Evolutionary conservation across 2,329 filamentous ascomycete species (phyloP).

Genomic region (Aspergillus tanneri): DNA sequence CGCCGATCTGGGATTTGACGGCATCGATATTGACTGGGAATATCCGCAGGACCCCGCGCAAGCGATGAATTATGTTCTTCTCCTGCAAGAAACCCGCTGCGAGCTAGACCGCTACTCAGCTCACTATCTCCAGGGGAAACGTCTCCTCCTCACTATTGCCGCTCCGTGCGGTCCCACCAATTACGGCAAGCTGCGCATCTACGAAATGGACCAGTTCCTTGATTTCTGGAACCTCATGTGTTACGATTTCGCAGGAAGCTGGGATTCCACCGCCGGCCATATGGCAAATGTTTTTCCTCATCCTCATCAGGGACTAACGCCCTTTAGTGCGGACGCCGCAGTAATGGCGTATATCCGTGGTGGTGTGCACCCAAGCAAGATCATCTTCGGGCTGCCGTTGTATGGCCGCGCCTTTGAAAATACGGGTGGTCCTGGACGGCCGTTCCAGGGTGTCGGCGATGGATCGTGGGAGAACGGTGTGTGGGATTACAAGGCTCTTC

Average conservation of each 20-base stretch:
- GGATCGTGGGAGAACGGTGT: constrained; percentile 84
- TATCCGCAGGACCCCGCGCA: constrained; percentile 32
- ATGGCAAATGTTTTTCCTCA: constrained; percentile 73
- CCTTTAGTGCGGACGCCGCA: constrained; percentile 72
- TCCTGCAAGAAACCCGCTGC: constrained; percentile 34
- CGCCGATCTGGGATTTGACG: constrained; percentile 69
- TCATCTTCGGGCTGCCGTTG: constrained; percentile 87
- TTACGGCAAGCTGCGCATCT: constrained; percentile 46
- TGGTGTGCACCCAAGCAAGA: constrained; percentile 67
- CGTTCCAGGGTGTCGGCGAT: constrained; percentile 70
- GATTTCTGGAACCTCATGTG: constrained; percentile 67
- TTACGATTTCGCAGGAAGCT: constrained; percentile 82
- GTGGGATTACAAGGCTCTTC: constrained; percentile 85
- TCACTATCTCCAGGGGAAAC: constrained; percentile 39
- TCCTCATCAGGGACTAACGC: constrained; percentile 62
- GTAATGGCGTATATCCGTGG: constrained; percentile 67
- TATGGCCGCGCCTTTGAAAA: constrained; percentile 83
- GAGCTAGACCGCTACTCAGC: constrained; percentile 39
- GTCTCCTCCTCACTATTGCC: constrained; percentile 49
- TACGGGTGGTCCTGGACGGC: constrained; percentile 70
- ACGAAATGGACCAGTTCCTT: constrained; percentile 48
- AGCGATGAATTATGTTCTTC: constrained; percentile 34
- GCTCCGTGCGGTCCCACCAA: constrained; percentile 47
- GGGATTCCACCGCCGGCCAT: constrained; percentile 72
- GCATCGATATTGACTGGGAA: constrained; percentile 44